Evolutionary conservation across 164 flowering plant species (phyloP), one percentile per base, ranked within the genome.

Genomic region (Chimonanthus salicifolius): DNA sequence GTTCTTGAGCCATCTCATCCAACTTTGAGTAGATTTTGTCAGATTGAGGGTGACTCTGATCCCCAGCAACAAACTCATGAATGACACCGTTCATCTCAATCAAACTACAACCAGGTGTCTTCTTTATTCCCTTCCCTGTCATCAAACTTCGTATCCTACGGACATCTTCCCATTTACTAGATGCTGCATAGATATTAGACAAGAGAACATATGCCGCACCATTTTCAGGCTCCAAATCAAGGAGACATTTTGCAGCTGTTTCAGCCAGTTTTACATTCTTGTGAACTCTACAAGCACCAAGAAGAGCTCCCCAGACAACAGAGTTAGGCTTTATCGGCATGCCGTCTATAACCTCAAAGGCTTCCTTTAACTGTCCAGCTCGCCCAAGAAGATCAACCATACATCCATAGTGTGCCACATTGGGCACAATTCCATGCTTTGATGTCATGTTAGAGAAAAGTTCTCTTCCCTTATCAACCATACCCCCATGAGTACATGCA

Each of bases 401-500:
- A 72, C 98, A 93, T 47, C 91, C 87, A 70, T 85, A 91, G 72
- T 91, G 98, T 77, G 90, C 97, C 15, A 83, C 9, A 68, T 88
- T 86, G 11, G 95, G 95, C 48, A 85, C 76, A 62, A 92, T 85
- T 3, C 75, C 49, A 75, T 86, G 80, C 3, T 72, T 18, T n/a
- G 74, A 71, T 62, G n/a, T 81, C 95, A 92, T 92, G 43, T 83
- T 86, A 62, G 78, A 54, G 74, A 92, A 92, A 75, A 80, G 74
- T 64, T 48, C 43, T 0, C 84, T 78, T 3, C 95, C 95, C 80
- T 89, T 90, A 44, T 86, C 86, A 16, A 90, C 89, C 79, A 92
- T 71, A 47, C 94, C 92, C 5, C 88, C 97, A 74, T 90, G 94
- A 78, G 80, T 88, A 75, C 97, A 92, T 33, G 97, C 97, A 79